These are phyloP conservation scores for Begonia fuchsioides DNA, from an alignment of 306 rosid species.

Conservation along the genomic window DNA sequence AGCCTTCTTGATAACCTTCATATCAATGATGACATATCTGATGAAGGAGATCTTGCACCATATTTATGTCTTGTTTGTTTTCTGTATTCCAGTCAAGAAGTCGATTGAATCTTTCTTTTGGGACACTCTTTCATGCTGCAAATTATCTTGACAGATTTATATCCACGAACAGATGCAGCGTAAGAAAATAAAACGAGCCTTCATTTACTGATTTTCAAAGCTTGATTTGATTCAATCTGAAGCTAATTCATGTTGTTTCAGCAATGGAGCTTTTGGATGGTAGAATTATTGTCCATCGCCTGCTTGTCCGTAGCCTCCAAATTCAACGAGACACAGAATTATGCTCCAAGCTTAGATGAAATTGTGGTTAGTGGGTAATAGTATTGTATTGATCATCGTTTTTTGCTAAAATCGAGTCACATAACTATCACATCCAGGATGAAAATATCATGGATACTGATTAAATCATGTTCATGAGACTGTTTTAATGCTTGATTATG, in stretches of 20 bases:
- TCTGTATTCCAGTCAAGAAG: conserved; percentile 25
- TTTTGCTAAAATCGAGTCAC: no score
- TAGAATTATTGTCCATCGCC: conserved; percentile 32
- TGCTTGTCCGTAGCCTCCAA: conserved; percentile 45
- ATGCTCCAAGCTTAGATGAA: conserved; percentile 19
- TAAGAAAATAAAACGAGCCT: conserved; percentile 10
- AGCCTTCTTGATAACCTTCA: no score
- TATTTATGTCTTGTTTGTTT: neutral
- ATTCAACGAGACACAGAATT: conserved; percentile 31
- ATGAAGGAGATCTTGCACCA: neutral
- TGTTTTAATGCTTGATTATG: neutral
- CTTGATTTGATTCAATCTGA: neutral
- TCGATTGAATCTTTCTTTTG: conserved; percentile 30
- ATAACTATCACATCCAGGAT: no score
- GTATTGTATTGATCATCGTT: no score
- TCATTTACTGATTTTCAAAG: no score
- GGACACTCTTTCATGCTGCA: conserved; percentile 33
- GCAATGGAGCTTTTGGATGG: conserved; percentile 41
- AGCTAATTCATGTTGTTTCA: conserved; percentile 1
- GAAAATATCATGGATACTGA: no score
- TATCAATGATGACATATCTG: no score
- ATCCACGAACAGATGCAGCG: conserved; percentile 26
- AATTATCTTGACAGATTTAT: conserved; percentile 39
- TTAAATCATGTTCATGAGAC: neutral
- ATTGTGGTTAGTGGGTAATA: conserved; percentile 20